Conservation (phyloP, 2,329 filamentous ascomycete species). For the Aspergillus sergii region DNA sequence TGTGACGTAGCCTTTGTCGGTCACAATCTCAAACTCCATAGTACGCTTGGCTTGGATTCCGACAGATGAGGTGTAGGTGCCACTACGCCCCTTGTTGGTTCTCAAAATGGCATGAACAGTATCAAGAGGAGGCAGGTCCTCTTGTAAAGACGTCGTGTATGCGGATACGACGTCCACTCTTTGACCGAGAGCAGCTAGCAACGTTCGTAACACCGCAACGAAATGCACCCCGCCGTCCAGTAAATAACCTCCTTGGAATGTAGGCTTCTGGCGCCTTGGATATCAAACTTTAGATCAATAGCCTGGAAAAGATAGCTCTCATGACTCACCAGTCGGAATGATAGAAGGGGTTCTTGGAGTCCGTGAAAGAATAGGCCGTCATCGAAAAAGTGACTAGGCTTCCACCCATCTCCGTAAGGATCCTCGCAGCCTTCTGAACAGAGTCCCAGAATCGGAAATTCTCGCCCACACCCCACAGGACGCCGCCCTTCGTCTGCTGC, state of each 20-base stretch:
- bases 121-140: background rate
- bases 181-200: background rate
- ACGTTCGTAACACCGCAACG: slow-evolving; percentile 52
- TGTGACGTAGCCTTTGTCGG: background rate
- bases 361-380: background rate
- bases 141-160: background rate
- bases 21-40: slow-evolving; percentile 5
- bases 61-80: background rate
- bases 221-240: slow-evolving; percentile 78
- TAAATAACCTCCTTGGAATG: slow-evolving; percentile 75
- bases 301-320: background rate
- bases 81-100: background rate
- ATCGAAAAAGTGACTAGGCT: background rate
- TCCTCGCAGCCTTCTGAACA: background rate
- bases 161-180: background rate
- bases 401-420: background rate
- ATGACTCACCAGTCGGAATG: slow-evolving; percentile 51
- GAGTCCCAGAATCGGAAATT: slow-evolving; percentile 4
- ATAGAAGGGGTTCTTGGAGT: slow-evolving; percentile 1
- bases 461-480: slow-evolving; percentile 8
- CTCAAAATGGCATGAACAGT: slow-evolving; percentile 1
- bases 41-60: background rate
- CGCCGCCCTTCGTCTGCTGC: background rate
- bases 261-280: slow-evolving; percentile 64
- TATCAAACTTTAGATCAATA: fast-evolving